Base-by-base conservation (phyloP, 78 protist genomes). In the Dictyostelium firmibasis region DNA sequence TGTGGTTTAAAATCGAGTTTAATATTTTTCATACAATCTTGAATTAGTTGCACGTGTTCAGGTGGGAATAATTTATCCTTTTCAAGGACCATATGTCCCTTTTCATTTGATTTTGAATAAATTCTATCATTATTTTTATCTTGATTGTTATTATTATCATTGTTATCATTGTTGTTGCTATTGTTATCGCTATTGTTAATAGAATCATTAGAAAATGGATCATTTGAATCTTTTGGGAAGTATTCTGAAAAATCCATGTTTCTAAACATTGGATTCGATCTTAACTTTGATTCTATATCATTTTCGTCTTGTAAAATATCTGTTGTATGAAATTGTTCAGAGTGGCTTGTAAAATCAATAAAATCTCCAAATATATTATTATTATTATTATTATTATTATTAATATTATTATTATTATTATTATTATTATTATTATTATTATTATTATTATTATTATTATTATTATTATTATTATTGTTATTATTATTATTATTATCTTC, bases 11-110 rank as follows among this genome's bases (percentile, higher is more conserved):
- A 62, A 47, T 81, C 86, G 8, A 89, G 29, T 76, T 89, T 89
- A 25, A 89, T 89, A 81, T 89, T 69, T 29, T 89, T 89, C 94
- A 89, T 89, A 50, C 94, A 89, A 29, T 89, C 94, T 81, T 74
- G 84, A 11, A 89, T 81, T 11, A 81, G 16, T 13, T 35, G 81
- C 2, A 69, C 74, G 69, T 89, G 94, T 35, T 89, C 94, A 18
- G 94, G 94, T 81, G 94, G 94, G 25, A 89, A 67, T 69, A 67
- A 36, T 47, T 89, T 89, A 81, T 89, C 82, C 53, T 70, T 89
- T n/a, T 74, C 76, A 44, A 89, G 35, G 2, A 89, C 94, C 86
- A 89, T 67, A 81, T 67, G 72, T 36, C 94, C 94, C 35, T 89
- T 89, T 81, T 89, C 94, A 81, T 89, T 89, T 47, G 67, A 67